Percentiles rank a stretch among this genome's conserved stretches.
phyloP scores from a whole-genome alignment of 352 stramenopile genomes.

The Bremia lactucae region DNA sequence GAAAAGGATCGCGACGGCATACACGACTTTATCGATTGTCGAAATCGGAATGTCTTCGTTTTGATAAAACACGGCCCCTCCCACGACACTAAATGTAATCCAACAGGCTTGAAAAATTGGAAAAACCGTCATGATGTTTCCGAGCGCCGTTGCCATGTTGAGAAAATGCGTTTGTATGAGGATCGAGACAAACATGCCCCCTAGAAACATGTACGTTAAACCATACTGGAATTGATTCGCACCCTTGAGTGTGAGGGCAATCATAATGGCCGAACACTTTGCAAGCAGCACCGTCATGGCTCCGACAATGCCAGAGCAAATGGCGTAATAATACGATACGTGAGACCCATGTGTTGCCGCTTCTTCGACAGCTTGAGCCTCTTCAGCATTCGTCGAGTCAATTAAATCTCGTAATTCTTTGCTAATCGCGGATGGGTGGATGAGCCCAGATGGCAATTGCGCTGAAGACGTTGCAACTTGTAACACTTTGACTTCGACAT shows the following conservation, averaged over 20 bases:
- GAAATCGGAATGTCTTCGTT: constrained; percentile 45
- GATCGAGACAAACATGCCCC: constrained; percentile 80
- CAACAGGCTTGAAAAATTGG: constrained; percentile 83
- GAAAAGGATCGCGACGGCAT: constrained; percentile 56
- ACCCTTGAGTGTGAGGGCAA: constrained; percentile 68
- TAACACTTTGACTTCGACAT: constrained; percentile 55
- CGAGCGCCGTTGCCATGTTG: constrained; percentile 73
- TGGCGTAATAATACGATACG: constrained; percentile 80
- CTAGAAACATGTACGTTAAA: constrained; percentile 79
- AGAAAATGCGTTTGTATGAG: constrained; percentile 83
- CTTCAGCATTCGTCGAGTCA: constrained; percentile 15
- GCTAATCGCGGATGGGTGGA: constrained; percentile 17
- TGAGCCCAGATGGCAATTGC: constrained; percentile 6
- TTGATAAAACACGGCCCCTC: constrained; percentile 78
- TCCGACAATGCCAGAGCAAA: constrained; percentile 77
- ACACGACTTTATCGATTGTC: constrained; percentile 50
- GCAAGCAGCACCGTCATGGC: constrained; percentile 76
- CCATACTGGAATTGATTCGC: constrained; percentile 82
- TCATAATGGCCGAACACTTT: constrained; percentile 82
- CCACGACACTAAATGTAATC: constrained; percentile 84
- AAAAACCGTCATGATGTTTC: constrained; percentile 85
- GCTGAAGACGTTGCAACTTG: constrained; percentile 21
- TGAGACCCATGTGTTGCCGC: constrained; percentile 24
- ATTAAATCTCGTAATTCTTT: constrained; percentile 25
- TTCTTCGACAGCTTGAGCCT: constrained; percentile 25